Conservation (phyloP, 371 early-diverging fungal genomes). For the Dinochytrium kinnereticum region DNA sequence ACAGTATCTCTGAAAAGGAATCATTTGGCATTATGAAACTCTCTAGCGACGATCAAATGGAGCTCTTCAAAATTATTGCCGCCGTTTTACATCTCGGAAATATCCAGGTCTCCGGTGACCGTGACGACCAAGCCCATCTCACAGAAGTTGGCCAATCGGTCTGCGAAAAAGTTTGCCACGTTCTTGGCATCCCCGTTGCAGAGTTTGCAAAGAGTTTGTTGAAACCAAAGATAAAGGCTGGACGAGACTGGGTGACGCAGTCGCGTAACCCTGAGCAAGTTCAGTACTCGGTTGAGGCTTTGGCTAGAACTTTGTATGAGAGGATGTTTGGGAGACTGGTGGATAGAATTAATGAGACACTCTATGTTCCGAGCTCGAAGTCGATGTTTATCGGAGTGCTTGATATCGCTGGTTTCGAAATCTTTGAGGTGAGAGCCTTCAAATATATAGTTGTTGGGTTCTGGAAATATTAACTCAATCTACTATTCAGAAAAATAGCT, state of each 20-base stretch:
- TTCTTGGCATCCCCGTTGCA: slow-evolving; percentile 89
- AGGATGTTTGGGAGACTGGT: slow-evolving; percentile 95
- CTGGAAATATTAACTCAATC: not conserved
- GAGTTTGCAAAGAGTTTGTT: slow-evolving; percentile 90
- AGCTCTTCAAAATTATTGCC: slow-evolving; percentile 87
- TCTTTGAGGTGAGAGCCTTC: slow-evolving; percentile 79
- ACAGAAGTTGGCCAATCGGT: slow-evolving; percentile 68
- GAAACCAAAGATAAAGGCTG: slow-evolving; percentile 93
- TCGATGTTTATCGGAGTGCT: slow-evolving; percentile 96
- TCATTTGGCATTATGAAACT: slow-evolving; percentile 90
- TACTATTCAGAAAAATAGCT: slow-evolving; percentile 79
- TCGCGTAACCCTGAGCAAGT: slow-evolving; percentile 89
- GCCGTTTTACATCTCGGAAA: slow-evolving; percentile 98
- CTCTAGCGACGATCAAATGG: slow-evolving; percentile 71
- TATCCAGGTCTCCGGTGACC: slow-evolving; percentile 74
- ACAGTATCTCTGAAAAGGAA: slow-evolving; percentile 60
- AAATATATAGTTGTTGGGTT: no score
- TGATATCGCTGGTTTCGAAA: slow-evolving; percentile 99
- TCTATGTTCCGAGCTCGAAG: slow-evolving; percentile 73
- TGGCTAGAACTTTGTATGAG: slow-evolving; percentile 97
- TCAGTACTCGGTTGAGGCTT: slow-evolving; percentile 88
- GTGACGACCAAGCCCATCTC: slow-evolving; percentile 88
- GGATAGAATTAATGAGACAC: slow-evolving; percentile 84
- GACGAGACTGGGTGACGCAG: slow-evolving; percentile 96
- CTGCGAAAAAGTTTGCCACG: slow-evolving; percentile 90